Base-by-base conservation (phyloP, 371 early-diverging fungal genomes). In the Funneliformis caledonium region DNA sequence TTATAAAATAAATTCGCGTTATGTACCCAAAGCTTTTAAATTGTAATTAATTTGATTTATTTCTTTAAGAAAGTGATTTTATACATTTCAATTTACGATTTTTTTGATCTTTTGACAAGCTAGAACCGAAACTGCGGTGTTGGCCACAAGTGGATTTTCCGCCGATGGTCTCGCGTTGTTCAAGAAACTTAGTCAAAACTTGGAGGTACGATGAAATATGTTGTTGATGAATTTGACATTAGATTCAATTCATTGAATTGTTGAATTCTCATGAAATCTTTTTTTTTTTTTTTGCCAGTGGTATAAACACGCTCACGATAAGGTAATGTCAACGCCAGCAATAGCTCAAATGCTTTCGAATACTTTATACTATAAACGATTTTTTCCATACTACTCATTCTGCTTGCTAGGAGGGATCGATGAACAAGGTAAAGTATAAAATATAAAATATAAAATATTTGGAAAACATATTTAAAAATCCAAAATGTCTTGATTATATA, bases 301-400 rank as follows among this genome's bases (percentile, higher is more conserved):
- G 94, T 99, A 98, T 86, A 89, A 91, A 78, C 95, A 96, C 85
- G 89, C 93, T 64, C 98, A 98, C 87, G 94, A 95, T 62, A 97
- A 97, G 86, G 87, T 86, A 33, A 97, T 99, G 93, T 90, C 92
- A 72, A 90, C 91, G 4, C 88, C 90, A 42, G 96, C 97, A 4
- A 84, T 97, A 67, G 99, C 99, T 26, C 99, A 98, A 87, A 91
- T 98, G 93, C 88, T 98, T 14, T 94, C 96, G 22, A 97, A 94
- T 81, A 96, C 97, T 72, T 87, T 99, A 61, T 99, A 99, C 85
- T 89, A 89, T 81, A 93, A 93, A 83, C 94, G 99, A 60, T 99
- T 99, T 88, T 99, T 99, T 92, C 99, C 99, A 1, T 99, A 98
- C 90, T 99, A 97, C 83, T 92, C 93, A 79, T 97, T 94, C 89